Base-by-base conservation (phyloP, 768 basidiomycete species). In the Pleurotus ostreatus region DNA sequence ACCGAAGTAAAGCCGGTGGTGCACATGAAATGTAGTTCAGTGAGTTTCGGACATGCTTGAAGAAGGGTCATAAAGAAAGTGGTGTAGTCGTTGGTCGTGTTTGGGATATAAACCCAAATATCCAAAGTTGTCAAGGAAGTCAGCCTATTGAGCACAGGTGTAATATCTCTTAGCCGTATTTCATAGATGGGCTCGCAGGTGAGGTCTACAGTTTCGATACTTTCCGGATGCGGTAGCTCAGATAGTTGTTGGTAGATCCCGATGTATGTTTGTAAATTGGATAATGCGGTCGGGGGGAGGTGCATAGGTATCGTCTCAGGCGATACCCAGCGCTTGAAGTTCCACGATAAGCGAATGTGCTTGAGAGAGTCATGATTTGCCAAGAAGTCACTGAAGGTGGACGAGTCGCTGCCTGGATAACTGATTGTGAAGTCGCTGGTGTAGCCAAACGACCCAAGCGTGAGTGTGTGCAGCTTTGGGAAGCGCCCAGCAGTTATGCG, bases 11-110 rank as follows among this genome's bases (percentile, higher is more conserved):
- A 78, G 8, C 71, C 62, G 1, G 77, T 79, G 4, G 78, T 80
- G 59, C 77, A 79, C 78, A 79, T 79, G 49, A 78, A 78, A 62
- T 79, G 78, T 25, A 80, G 68, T 58, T 79, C 78, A 18, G 74
- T 76, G 38, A 80, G 63, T 30, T 67, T 70, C 0, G 72, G 71
- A 58, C 72, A 73, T 0, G 72, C 59, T 6, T 59, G 62, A 7
- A 78, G 62, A 23, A 81, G 65, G 11, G 68, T 65, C 8, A 58
- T 59, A 59, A 77, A 75, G 55, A 77, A 71, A 47, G 53, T 49
- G 15, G 63, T 63, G 53, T 75, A 68, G 41, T 74, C 72, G 6
- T 65, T 61, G 13, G 62, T 65, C 5, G 71, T 65, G 44, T 73
- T 68, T 0, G 69, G 61, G 20, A 78, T 63, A 56, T 79, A 76